A percentile compares a stretch with the other conserved stretches of the same genome.
Evolutionary conservation across 495 filamentous ascomycete genomes (phyloP).

Genomic region (Penicillium coffeae): DNA sequence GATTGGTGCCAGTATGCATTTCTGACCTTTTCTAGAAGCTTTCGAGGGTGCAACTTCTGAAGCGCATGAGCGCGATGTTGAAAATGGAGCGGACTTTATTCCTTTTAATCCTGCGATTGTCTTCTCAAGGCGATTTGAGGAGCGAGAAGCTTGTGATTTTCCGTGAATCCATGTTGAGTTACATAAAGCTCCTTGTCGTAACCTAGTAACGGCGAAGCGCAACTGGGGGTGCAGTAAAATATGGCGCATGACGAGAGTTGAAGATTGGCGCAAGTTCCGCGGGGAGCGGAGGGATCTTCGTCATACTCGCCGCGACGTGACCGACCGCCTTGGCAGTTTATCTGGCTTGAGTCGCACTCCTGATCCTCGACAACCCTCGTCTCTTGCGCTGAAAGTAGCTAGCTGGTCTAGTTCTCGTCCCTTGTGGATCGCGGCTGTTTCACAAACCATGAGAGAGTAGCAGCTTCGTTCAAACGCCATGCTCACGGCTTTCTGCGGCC

Average conservation of each 20-base stretch:
- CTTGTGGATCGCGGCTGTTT: neutral
- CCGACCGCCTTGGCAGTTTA: slow-evolving; percentile 22
- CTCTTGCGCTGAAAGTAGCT: neutral
- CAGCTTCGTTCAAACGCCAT: slow-evolving; percentile 19
- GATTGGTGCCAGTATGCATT: too few species aligned
- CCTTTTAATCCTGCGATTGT: slow-evolving; percentile 21
- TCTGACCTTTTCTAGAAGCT: slow-evolving; percentile 30
- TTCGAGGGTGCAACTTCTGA: slow-evolving; percentile 23
- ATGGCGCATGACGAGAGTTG: slow-evolving; percentile 24
- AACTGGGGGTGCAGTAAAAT: slow-evolving; percentile 36
- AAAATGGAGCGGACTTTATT: neutral
- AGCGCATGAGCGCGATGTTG: slow-evolving; percentile 7
- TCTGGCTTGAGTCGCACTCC: slow-evolving; percentile 3
- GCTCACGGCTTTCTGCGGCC: slow-evolving; percentile 27
- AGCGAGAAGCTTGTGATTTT: slow-evolving; percentile 28
- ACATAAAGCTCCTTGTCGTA: slow-evolving; percentile 24
- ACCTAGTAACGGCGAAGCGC: slow-evolving; percentile 24
- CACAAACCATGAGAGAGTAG: slow-evolving; percentile 15
- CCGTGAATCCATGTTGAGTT: slow-evolving; percentile 26
- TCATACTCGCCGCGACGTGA: neutral
- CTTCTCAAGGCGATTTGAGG: slow-evolving; percentile 23
- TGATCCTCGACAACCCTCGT: neutral
- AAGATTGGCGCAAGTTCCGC: slow-evolving; percentile 1
- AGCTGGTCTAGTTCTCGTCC: slow-evolving; percentile 11
- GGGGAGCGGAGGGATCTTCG: slow-evolving; percentile 4